phyloP scores from a whole-genome alignment of 2,329 filamentous ascomycete genomes.

The Epichloe typhina region DNA sequence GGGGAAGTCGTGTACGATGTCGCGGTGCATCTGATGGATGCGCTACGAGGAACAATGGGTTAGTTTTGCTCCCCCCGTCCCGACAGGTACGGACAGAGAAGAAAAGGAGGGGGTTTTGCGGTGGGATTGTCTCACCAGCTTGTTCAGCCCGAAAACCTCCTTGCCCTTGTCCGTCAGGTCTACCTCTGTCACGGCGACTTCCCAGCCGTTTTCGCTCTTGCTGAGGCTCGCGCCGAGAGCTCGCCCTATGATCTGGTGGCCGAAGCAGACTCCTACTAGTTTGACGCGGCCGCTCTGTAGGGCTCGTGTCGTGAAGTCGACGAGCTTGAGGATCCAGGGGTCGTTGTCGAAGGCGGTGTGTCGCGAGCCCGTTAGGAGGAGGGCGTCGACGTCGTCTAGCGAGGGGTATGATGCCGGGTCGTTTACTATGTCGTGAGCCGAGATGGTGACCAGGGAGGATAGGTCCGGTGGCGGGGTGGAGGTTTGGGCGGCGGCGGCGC shows the following conservation, averaged over 20 bases:
- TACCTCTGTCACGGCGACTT: constrained; percentile 29
- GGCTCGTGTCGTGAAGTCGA: constrained; percentile 23
- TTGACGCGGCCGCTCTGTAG: constrained; percentile 42
- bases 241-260: constrained; percentile 33
- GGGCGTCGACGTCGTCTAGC: constrained; percentile 62
- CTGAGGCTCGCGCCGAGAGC: constrained; percentile 26
- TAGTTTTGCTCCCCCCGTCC: too few relatives aligned
- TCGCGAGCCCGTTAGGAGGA: constrained; percentile 70
- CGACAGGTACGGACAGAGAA: not conserved
- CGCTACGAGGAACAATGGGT: constrained; percentile 24
- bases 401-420: constrained; percentile 54
- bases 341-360: constrained; percentile 30
- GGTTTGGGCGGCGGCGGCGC: constrained; percentile 37
- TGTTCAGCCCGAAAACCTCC: constrained; percentile 24
- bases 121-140: constrained; percentile 13
- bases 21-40: constrained; percentile 35
- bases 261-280: constrained; percentile 37
- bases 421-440: constrained; percentile 57
- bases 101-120: not conserved
- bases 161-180: constrained; percentile 26
- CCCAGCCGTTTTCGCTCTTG: constrained; percentile 28
- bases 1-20: constrained; percentile 28
- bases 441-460: constrained; percentile 39
- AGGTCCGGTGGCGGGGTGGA: constrained; percentile 29
- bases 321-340: constrained; percentile 30